These are phyloP conservation scores for Penicillium vulpinum DNA, from an alignment of 2,329 filamentous ascomycete species.

Conservation along the genomic window DNA sequence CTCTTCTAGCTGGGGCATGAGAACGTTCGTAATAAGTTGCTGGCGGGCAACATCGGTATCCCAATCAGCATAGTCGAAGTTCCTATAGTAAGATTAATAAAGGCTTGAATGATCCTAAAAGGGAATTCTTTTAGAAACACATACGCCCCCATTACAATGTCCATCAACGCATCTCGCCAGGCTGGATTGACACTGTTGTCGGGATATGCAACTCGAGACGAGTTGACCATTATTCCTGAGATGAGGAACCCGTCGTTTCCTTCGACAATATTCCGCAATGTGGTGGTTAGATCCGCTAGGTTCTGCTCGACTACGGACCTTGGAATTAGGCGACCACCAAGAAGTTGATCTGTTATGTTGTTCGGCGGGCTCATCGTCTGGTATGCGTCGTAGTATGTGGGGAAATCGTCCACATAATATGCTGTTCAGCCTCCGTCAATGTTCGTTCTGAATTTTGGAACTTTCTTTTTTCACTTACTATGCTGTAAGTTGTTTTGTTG, in stretches of 20 bases:
- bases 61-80: slow-evolving; percentile 7
- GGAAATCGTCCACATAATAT: slow-evolving; percentile 13
- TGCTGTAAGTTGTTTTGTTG: slow-evolving; percentile 2
- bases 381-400: slow-evolving; percentile 66
- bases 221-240: slow-evolving; percentile 15
- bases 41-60: neutral
- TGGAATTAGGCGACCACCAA: slow-evolving; percentile 24
- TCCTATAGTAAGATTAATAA: neutral
- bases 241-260: slow-evolving; percentile 1
- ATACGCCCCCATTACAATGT: slow-evolving; percentile 9
- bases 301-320: slow-evolving; percentile 10
- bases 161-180: slow-evolving; percentile 12
- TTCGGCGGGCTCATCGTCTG: slow-evolving; percentile 63
- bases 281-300: neutral
- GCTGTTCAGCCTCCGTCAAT: neutral
- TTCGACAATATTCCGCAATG: slow-evolving; percentile 8
- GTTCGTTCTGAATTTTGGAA: neutral
- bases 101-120: accelerated
- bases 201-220: slow-evolving; percentile 3
- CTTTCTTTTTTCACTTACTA: neutral
- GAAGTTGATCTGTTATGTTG: slow-evolving; percentile 16
- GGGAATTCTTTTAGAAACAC: neutral
- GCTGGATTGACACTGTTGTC: slow-evolving; percentile 17
- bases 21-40: slow-evolving; percentile 7
- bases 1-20: slow-evolving; percentile 9